Percentiles rank a stretch among this genome's conserved stretches.
Conservation (phyloP, 2,329 filamentous ascomycete genomes). For the Neocatenulostroma microsporum region DNA sequence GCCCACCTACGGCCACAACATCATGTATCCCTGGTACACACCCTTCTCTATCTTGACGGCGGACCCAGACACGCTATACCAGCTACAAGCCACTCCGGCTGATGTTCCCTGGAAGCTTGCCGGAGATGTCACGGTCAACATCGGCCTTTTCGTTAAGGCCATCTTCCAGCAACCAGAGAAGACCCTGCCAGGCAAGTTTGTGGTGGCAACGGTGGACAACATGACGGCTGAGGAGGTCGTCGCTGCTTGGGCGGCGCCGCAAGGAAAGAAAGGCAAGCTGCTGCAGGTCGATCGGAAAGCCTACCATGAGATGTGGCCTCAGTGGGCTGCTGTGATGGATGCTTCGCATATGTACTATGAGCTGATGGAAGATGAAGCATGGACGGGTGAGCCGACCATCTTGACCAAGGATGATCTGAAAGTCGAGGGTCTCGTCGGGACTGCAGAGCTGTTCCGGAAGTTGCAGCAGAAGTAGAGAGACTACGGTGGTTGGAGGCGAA, state of each 20-base stretch:
- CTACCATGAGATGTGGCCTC: neutral
- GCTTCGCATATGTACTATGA: neutral
- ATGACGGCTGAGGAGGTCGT: constrained; percentile 1
- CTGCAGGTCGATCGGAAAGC: neutral
- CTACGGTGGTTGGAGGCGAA: too few relatives aligned
- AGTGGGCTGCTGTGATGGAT: constrained; percentile 1
- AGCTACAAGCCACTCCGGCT: constrained; percentile 1
- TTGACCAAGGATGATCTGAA: constrained; percentile 4
- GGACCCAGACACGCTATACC: constrained; percentile 1
- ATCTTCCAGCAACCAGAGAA: neutral
- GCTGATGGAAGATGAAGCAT: neutral
- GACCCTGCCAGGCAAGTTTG: neutral
- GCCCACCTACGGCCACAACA: constrained; percentile 2
- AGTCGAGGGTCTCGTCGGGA: neutral
- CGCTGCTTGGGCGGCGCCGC: neutral
- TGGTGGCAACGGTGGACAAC: neutral
- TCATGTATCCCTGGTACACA: neutral
- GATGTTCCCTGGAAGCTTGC: constrained; percentile 1
- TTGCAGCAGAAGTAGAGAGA: neutral
- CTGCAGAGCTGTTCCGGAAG: constrained; percentile 1
- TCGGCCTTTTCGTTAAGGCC: constrained; percentile 2
- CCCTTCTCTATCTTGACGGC: constrained; percentile 1
- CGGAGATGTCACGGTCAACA: constrained; percentile 1
- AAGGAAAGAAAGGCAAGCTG: constrained; percentile 1
- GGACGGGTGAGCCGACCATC: neutral